Evolutionary conservation across 1,284 basidiomycete genomes (phyloP).

Genomic region (Leucoagaricus sp.): DNA sequence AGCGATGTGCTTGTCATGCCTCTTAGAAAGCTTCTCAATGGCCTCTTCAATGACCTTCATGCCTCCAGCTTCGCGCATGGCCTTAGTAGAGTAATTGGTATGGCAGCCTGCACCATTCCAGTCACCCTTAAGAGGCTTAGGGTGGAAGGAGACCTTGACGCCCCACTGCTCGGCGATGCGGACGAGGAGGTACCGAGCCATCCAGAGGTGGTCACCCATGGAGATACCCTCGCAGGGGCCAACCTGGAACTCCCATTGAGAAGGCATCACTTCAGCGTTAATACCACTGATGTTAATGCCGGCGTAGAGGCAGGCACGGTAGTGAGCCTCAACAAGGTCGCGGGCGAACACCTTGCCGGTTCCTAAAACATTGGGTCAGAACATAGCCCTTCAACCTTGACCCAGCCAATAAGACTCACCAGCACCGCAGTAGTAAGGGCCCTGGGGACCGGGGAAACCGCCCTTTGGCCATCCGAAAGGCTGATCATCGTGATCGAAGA

Average conservation of each 20-base stretch:
- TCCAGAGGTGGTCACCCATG: constrained; percentile 99
- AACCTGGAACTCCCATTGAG: constrained; percentile 99
- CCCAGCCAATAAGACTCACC: constrained; percentile 55
- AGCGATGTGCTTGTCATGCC: constrained; percentile 90
- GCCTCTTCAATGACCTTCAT: constrained; percentile 94
- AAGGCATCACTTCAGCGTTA: constrained; percentile 99
- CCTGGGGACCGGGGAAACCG: constrained; percentile 99
- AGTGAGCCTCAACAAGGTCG: constrained; percentile 99
- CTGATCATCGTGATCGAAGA: constrained; percentile 90
- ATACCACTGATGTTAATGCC: constrained; percentile 99
- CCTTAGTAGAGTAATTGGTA: constrained; percentile 92
- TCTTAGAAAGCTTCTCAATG: constrained; percentile 86
- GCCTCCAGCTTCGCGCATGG: constrained; percentile 92
- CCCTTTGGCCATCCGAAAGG: constrained; percentile 98
- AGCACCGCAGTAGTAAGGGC: constrained; percentile 99
- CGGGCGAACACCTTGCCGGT: constrained; percentile 98
- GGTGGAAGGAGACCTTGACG: constrained; percentile 98
- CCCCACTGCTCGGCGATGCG: constrained; percentile 98
- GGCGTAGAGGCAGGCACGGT: constrained; percentile 95
- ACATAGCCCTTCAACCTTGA: too few species aligned
- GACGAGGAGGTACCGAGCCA: constrained; percentile 91
- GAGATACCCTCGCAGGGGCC: constrained; percentile 97
- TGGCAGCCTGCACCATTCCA: constrained; percentile 99
- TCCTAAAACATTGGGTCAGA: constrained; percentile 46
- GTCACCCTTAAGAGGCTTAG: constrained; percentile 96